Percentiles rank a stretch among this genome's conserved stretches.
Conservation (phyloP, 495 filamentous ascomycete species). For the Penicillium robsamsonii region DNA sequence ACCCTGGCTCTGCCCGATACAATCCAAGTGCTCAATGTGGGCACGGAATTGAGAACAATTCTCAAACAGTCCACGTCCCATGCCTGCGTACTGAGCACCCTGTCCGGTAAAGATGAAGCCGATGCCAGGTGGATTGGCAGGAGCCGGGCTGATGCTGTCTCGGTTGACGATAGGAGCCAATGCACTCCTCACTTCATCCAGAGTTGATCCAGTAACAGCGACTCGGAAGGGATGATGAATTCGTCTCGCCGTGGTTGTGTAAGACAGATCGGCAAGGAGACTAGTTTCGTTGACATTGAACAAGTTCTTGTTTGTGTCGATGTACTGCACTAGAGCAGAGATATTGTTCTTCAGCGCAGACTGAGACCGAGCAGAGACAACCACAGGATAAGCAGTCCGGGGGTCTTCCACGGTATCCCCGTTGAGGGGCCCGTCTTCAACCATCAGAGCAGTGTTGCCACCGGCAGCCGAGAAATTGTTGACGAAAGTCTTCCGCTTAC, state of each 20-base stretch:
- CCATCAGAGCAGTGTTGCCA: constrained; percentile 52
- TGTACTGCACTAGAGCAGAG: constrained; percentile 47
- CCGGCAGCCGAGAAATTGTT: constrained; percentile 67
- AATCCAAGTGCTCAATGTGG: constrained; percentile 68
- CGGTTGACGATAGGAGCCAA: constrained; percentile 30
- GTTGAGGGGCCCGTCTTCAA: constrained; percentile 53
- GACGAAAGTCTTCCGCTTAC: constrained; percentile 61
- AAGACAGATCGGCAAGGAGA: constrained; percentile 55
- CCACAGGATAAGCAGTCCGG: constrained; percentile 47
- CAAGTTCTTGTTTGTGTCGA: constrained; percentile 47
- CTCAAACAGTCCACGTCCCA: constrained; percentile 70
- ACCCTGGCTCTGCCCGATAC: constrained; percentile 65
- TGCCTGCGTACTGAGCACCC: constrained; percentile 54
- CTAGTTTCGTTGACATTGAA: constrained; percentile 41
- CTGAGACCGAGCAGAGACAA: constrained; percentile 54
- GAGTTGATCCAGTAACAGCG: constrained; percentile 50
- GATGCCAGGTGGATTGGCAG: constrained; percentile 45
- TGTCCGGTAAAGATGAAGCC: constrained; percentile 62
- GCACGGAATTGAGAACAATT: constrained; percentile 64
- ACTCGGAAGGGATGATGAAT: constrained; percentile 78
- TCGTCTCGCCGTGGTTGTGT: constrained; percentile 81
- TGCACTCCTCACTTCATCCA: constrained; percentile 32
- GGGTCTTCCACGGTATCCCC: constrained; percentile 48
- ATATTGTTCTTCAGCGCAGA: constrained; percentile 57
- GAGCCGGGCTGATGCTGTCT: constrained; percentile 29